Conservation (phyloP, 441 rosid genomes). For the Syzygium malaccense region DNA sequence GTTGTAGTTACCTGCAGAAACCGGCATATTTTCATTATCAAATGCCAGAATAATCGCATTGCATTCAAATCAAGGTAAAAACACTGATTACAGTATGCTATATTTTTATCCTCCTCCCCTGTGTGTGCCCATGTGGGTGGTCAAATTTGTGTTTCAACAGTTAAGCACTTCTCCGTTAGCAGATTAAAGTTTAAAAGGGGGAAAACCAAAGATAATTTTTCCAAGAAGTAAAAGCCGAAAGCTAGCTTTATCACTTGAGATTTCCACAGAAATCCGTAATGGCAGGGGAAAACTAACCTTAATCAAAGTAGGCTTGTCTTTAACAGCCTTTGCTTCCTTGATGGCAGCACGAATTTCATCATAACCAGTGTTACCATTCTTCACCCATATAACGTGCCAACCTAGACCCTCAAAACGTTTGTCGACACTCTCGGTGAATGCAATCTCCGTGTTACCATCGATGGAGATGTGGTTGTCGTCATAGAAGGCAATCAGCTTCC, state of each 20-base stretch:
- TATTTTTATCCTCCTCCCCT: background rate
- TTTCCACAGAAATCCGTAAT: background rate
- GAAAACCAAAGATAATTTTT: background rate
- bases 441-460: constrained; percentile 87
- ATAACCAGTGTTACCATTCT: constrained; percentile 89
- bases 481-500: constrained; percentile 90
- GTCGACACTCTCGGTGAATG: constrained; percentile 80
- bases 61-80: background rate
- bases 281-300: constrained; percentile 35
- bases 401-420: constrained; percentile 86
- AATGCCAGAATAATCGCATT: background rate
- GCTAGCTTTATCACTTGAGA: background rate
- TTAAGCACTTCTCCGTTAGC: background rate
- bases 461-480: constrained; percentile 97
- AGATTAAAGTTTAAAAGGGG: background rate
- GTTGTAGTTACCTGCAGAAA: constrained; percentile 68
- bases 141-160: background rate
- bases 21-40: background rate
- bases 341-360: constrained; percentile 96
- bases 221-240: background rate
- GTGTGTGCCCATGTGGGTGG: background rate
- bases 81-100: background rate
- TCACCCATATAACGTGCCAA: constrained; percentile 97
- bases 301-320: constrained; percentile 85
- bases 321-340: constrained; percentile 86